Percentiles rank a stretch among this genome's conserved stretches.
Conservation (phyloP, 192 early-diverging fungal species). For the Linnemannia schmuckeri region DNA sequence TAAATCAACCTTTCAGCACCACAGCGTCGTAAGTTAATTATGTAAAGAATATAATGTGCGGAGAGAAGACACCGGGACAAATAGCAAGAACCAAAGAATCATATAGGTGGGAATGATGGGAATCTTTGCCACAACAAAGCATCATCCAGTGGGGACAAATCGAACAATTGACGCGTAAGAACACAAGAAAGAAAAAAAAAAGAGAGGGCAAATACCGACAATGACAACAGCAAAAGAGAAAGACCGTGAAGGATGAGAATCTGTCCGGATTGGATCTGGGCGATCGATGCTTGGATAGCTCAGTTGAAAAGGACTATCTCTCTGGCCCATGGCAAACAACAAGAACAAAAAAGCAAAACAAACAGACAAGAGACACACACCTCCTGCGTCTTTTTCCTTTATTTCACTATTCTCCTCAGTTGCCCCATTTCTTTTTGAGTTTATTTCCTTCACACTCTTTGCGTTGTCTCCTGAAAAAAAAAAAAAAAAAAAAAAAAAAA, state of each 20-base stretch:
- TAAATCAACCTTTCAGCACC: conserved; percentile 32
- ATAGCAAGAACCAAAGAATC: neutral
- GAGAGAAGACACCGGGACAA: too few species aligned
- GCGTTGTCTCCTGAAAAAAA: neutral
- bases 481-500: too few species aligned
- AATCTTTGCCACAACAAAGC: neutral
- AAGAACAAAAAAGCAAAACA: too few species aligned
- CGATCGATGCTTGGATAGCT: neutral
- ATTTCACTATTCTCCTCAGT: neutral
- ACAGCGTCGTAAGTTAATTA: conserved; percentile 31
- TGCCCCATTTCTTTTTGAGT: neutral
- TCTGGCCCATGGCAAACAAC: neutral
- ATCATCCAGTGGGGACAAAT: too few species aligned
- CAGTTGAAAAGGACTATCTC: neutral
- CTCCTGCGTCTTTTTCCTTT: neutral
- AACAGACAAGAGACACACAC: neutral
- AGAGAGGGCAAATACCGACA: neutral
- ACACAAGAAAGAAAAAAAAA: too few species aligned
- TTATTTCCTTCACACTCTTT: neutral
- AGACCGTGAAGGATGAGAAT: neutral
- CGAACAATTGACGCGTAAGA: too few species aligned
- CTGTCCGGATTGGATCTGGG: neutral
- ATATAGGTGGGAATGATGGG: neutral
- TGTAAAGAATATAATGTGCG: too few species aligned
- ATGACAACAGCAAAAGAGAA: neutral